Conservation (phyloP, 1,284 basidiomycete genomes). For the Leccinum angustisporum region DNA sequence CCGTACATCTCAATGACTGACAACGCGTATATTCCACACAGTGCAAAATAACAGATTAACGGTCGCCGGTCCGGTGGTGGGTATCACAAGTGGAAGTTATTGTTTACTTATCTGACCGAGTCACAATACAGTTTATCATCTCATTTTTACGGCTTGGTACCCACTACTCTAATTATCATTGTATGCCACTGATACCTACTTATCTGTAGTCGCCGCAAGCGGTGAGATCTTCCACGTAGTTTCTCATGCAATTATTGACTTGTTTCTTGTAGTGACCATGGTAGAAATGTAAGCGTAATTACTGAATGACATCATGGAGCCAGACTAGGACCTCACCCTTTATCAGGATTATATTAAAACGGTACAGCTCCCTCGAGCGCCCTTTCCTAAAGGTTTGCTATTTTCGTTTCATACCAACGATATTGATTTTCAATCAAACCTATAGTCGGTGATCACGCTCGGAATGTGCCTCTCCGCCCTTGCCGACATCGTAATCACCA, state of each 20-base stretch:
- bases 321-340: background rate
- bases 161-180: background rate
- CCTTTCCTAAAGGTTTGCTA: constrained; percentile 16
- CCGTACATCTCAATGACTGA: background rate
- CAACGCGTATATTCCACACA: background rate
- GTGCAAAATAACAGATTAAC: constrained; percentile 18
- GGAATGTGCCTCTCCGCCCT: constrained; percentile 47
- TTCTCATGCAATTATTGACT: background rate
- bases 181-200: background rate
- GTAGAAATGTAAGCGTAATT: constrained; percentile 21
- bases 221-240: constrained; percentile 7
- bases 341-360: constrained; percentile 17
- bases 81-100: background rate
- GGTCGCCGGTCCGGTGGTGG: constrained; percentile 24
- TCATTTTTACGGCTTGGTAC: constrained; percentile 23
- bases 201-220: constrained; percentile 20
- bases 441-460: constrained; percentile 52
- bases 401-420: background rate
- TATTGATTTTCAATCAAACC: background rate
- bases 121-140: constrained; percentile 11
- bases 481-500: constrained; percentile 49
- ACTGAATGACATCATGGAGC: background rate
- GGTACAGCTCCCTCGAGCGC: constrained; percentile 13
- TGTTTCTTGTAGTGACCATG: constrained; percentile 16
- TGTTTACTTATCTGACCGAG: constrained; percentile 2